phyloP scores from a whole-genome alignment of 1,284 basidiomycete genomes.

The Fistulinella cinereoalba region DNA sequence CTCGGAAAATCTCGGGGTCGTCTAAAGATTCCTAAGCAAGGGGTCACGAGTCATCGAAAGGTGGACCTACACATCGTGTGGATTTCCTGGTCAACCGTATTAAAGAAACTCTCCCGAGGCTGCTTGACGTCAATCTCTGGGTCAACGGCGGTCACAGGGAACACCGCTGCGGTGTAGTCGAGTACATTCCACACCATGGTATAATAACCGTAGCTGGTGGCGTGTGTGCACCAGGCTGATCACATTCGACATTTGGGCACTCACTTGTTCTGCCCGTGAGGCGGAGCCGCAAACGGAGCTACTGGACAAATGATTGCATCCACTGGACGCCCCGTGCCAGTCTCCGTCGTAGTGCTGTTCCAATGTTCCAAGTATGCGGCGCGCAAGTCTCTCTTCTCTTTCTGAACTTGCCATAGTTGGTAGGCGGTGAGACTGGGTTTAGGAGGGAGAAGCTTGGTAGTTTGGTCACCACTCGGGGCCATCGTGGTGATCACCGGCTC shows the following conservation, averaged over 20 bases:
- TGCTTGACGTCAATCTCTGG: constrained; percentile 45
- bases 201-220: constrained; percentile 42
- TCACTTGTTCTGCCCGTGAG: constrained; percentile 53
- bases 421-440: no score
- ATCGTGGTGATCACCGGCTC: constrained; percentile 55
- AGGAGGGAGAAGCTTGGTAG: no score
- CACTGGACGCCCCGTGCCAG: constrained; percentile 60
- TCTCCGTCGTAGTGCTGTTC: constrained; percentile 47
- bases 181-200: constrained; percentile 68
- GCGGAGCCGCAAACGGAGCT: constrained; percentile 52
- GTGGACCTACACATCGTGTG: constrained; percentile 56
- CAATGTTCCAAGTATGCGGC: constrained; percentile 58
- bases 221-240: not conserved
- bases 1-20: constrained; percentile 53
- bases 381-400: constrained; percentile 45
- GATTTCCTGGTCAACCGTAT: constrained; percentile 47
- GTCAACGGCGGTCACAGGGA: constrained; percentile 68
- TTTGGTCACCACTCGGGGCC: no score
- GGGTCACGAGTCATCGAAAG: not conserved
- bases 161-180: constrained; percentile 62
- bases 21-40: constrained; percentile 40
- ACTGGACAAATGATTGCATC: constrained; percentile 63
- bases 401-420: constrained; percentile 57
- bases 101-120: constrained; percentile 48
- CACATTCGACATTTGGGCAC: constrained; percentile 13